Evolutionary conservation across 768 basidiomycete species (phyloP).

Genomic region (Leccinellum luteum): DNA sequence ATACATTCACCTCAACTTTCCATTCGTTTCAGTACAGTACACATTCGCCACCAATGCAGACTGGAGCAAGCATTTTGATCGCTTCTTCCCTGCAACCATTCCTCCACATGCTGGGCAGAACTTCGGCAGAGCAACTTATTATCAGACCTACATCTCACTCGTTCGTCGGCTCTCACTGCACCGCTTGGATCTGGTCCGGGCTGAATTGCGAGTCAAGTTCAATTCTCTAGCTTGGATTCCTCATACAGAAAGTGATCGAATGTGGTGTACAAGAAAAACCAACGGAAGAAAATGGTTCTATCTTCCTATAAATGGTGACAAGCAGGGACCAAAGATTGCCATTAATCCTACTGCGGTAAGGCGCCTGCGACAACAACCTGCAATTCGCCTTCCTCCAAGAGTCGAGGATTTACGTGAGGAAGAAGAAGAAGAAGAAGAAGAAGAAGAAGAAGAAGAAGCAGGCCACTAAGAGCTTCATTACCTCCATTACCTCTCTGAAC

Average conservation of each 20-base stretch:
- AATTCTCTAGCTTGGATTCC: background rate
- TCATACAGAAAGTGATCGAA: background rate
- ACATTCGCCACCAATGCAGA: background rate
- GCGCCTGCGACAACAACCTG: too few species aligned
- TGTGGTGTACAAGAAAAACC: background rate
- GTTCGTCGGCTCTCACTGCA: background rate
- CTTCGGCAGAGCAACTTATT: background rate
- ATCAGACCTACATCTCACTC: background rate
- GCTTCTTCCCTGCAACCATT: background rate
- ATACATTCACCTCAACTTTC: background rate
- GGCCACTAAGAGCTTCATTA: too few species aligned
- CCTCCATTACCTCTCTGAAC: too few species aligned
- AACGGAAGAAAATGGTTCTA: background rate
- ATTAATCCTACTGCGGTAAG: background rate
- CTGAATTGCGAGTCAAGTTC: background rate
- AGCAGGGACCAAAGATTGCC: background rate
- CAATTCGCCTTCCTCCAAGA: background rate
- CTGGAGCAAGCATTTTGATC: background rate
- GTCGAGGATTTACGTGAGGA: background rate
- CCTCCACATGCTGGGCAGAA: background rate
- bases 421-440: background rate
- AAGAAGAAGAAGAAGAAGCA: background rate
- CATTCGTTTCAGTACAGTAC: background rate
- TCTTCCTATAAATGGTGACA: background rate
- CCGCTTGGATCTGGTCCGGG: background rate